A percentile compares a stretch with the other conserved stretches of the same genome.
Evolutionary conservation across 2,329 filamentous ascomycete genomes (phyloP).

Genomic region (Talaromyces sp.): DNA sequence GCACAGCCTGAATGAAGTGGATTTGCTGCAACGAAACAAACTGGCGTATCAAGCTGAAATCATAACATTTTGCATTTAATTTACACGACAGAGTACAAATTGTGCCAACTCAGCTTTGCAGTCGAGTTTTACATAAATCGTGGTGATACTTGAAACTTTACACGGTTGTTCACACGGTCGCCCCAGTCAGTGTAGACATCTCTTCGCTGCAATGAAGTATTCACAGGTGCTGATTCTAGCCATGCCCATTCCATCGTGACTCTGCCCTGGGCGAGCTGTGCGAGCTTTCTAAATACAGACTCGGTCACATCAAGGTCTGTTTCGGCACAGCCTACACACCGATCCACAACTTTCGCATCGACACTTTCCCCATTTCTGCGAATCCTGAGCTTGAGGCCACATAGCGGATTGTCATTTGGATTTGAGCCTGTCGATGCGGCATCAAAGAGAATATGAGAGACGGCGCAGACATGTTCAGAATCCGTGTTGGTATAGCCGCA

Average conservation of each 20-base stretch:
- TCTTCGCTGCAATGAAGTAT: conserved; percentile 3
- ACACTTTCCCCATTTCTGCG: conserved; percentile 57
- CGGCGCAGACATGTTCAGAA: conserved; percentile 64
- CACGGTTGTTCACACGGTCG: too few relatives aligned
- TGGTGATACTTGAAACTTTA: too few relatives aligned
- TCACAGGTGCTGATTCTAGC: conserved; percentile 44
- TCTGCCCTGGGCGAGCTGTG: conserved; percentile 49
- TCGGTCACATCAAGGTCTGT: conserved; percentile 56
- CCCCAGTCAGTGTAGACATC: too few relatives aligned
- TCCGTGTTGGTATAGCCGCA: conserved; percentile 64
- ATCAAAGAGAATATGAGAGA: conserved; percentile 71
- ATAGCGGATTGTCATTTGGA: conserved; percentile 68
- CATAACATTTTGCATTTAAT: too few relatives aligned
- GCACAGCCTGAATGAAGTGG: too few relatives aligned
- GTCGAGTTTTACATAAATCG: too few relatives aligned
- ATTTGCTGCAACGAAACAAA: too few relatives aligned
- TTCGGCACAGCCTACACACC: conserved; percentile 58
- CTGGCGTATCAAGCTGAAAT: too few relatives aligned
- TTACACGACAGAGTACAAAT: too few relatives aligned
- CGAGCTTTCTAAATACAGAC: conserved; percentile 52
- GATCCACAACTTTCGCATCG: conserved; percentile 69
- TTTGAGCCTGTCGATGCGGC: conserved; percentile 54
- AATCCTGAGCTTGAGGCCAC: conserved; percentile 67
- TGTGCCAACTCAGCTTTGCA: too few relatives aligned
- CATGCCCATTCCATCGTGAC: conserved; percentile 56